Percentiles rank a stretch among this genome's conserved stretches.
These are phyloP conservation scores for Juglanconis oblonga DNA, from an alignment of 2,329 filamentous ascomycete species.

Conservation along the genomic window DNA sequence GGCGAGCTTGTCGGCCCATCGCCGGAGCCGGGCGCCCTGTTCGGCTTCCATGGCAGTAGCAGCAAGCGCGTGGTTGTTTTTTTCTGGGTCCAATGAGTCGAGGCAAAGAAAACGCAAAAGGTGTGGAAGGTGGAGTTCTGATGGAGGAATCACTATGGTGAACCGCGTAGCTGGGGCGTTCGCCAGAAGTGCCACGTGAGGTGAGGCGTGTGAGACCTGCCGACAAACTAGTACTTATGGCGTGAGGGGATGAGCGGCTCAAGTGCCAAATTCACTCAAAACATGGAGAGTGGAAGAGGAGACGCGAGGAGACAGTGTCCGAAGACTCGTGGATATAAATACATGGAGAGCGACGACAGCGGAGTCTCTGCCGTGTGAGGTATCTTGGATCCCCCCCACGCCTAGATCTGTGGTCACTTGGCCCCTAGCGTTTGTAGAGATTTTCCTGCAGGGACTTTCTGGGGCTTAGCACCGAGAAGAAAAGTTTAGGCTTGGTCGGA, in stretches of 20 bases:
- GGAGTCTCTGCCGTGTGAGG: not conserved
- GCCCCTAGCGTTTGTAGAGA: constrained; percentile 7
- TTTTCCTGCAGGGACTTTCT: constrained; percentile 5
- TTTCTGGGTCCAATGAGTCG: constrained; percentile 3
- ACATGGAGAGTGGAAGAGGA: not conserved
- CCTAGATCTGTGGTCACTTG: not conserved
- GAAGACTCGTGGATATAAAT: no score
- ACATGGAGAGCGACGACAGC: no score
- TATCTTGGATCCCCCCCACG: not conserved
- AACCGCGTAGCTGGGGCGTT: not conserved
- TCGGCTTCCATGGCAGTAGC: constrained; percentile 28
- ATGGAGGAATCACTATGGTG: not conserved
- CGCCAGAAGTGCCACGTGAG: not conserved
- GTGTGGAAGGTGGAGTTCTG: not conserved
- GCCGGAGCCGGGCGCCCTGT: constrained; percentile 35
- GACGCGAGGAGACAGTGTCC: not conserved
- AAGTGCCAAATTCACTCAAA: not conserved
- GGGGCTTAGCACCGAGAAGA: no score
- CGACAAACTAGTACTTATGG: not conserved
- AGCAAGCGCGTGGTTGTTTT: constrained; percentile 5
- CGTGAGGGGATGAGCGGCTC: no score
- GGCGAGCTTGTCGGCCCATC: constrained; percentile 59
- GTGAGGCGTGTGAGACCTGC: not conserved
- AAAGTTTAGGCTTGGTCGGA: not conserved
- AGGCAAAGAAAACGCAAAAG: not conserved